Conservation (phyloP, 139 green algal species). For the Chlorella sp. region DNA sequence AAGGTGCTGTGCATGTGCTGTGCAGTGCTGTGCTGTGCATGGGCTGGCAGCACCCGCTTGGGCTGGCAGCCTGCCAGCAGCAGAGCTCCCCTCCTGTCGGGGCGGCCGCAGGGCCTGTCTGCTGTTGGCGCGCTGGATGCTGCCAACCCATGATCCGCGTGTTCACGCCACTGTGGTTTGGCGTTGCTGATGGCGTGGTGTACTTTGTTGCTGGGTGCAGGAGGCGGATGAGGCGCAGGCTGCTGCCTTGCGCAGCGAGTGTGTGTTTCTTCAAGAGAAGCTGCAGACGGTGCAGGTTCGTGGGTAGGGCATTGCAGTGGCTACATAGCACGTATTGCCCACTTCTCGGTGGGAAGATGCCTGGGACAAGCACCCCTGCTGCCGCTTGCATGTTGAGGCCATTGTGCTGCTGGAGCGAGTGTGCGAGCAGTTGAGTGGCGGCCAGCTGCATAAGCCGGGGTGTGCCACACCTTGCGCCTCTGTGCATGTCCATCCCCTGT, state of each 20-base stretch:
- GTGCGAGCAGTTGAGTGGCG: too few species aligned
- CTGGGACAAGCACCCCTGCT: too few species aligned
- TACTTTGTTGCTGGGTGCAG: neutral
- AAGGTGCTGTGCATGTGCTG: neutral
- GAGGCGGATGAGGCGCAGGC: conserved; percentile 21
- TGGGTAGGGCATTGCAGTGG: neutral
- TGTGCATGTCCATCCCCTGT: too few species aligned
- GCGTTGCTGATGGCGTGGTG: neutral
- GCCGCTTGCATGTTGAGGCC: too few species aligned
- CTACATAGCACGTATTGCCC: too few species aligned
- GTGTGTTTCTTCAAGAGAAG: conserved; percentile 19
- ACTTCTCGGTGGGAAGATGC: too few species aligned
- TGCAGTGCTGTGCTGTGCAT: neutral
- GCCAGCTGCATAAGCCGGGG: too few species aligned
- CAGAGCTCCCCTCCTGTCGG: too few species aligned
- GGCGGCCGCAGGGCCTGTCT: too few species aligned
- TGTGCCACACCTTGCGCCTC: too few species aligned
- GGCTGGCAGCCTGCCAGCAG: neutral
- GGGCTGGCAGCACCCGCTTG: too few species aligned
- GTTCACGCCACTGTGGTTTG: neutral
- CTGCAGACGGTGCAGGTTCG: conserved; percentile 24
- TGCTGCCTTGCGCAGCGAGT: neutral
- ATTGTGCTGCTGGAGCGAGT: too few species aligned
- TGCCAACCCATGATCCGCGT: neutral
- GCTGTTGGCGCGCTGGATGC: neutral